A percentile compares a stretch with the other conserved stretches of the same genome.
Evolutionary conservation across 1,284 basidiomycete species (phyloP).

Genomic region (Testicularia cyperi): DNA sequence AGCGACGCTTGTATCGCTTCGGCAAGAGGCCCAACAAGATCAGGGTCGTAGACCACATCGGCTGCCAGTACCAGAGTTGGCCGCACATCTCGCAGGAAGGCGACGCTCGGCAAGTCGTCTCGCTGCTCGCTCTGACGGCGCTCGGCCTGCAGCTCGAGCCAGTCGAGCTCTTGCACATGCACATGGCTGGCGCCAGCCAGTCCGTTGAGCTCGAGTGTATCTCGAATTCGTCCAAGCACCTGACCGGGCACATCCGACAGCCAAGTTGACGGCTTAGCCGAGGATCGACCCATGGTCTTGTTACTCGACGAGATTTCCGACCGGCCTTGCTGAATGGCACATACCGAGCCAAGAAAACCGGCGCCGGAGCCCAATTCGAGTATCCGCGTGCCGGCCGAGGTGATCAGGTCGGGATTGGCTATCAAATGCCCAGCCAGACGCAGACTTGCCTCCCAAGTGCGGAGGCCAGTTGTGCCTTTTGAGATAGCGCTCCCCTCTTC

Average conservation of each 20-base stretch:
- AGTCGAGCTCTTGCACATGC: slow-evolving; percentile 25
- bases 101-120: slow-evolving; percentile 25
- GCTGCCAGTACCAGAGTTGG: slow-evolving; percentile 37
- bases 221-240: slow-evolving; percentile 16
- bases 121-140: slow-evolving; percentile 28
- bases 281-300: background rate
- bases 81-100: slow-evolving; percentile 17
- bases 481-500: slow-evolving; percentile 37
- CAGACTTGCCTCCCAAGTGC: slow-evolving; percentile 42
- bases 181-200: slow-evolving; percentile 3
- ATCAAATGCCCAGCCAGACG: slow-evolving; percentile 27
- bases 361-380: slow-evolving; percentile 42
- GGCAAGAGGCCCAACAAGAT: slow-evolving; percentile 29
- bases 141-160: slow-evolving; percentile 32
- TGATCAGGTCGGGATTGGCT: slow-evolving; percentile 10
- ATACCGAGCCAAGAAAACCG: slow-evolving; percentile 35
- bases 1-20: slow-evolving; percentile 26
- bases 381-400: slow-evolving; percentile 14
- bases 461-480: slow-evolving; percentile 35
- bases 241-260: slow-evolving; percentile 39
- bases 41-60: slow-evolving; percentile 43
- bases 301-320: background rate
- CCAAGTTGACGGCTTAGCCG: background rate
- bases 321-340: slow-evolving; percentile 12
- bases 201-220: slow-evolving; percentile 19